Evolutionary conservation across 345 rosid genomes (phyloP).

Genomic region (Brassica carinata): DNA sequence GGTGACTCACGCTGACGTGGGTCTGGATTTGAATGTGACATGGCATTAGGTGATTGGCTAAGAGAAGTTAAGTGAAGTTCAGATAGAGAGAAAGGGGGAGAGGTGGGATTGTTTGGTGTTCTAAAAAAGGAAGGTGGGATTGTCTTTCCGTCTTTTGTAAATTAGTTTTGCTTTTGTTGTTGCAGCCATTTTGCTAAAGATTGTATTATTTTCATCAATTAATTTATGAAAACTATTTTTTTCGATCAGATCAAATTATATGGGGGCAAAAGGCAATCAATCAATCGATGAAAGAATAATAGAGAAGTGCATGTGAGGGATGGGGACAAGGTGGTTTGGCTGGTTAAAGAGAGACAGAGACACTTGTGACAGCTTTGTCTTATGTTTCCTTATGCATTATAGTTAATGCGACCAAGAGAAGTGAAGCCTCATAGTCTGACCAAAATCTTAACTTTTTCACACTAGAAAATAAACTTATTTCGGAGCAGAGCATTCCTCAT

Average conservation of each 20-base stretch:
- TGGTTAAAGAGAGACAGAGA: conserved; percentile 36
- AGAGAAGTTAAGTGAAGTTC: conserved; percentile 26
- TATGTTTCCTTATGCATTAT: conserved; percentile 20
- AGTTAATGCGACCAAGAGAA: conserved; percentile 32
- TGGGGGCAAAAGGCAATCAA: background rate
- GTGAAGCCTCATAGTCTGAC: conserved; percentile 5
- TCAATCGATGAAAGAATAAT: conserved; percentile 23
- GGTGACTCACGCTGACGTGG: conserved; percentile 20
- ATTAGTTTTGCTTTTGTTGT: conserved; percentile 31
- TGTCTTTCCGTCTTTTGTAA: conserved; percentile 32
- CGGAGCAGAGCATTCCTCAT: no score
- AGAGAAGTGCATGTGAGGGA: conserved; percentile 43
- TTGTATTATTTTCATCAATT: background rate
- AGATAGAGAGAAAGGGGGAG: conserved; percentile 11
- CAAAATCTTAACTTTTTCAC: no score
- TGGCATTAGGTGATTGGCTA: conserved; percentile 21
- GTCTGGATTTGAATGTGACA: conserved; percentile 6
- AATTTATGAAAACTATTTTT: no score
- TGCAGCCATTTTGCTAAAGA: conserved; percentile 2
- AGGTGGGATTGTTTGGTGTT: no score
- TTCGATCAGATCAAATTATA: background rate
- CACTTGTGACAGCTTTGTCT: conserved; percentile 39
- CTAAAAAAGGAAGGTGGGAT: background rate
- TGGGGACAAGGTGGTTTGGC: conserved; percentile 42
- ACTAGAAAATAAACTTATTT: no score